Evolutionary conservation across 2,329 filamentous ascomycete genomes (phyloP).

Genomic region (Colletotrichum zoysiae): DNA sequence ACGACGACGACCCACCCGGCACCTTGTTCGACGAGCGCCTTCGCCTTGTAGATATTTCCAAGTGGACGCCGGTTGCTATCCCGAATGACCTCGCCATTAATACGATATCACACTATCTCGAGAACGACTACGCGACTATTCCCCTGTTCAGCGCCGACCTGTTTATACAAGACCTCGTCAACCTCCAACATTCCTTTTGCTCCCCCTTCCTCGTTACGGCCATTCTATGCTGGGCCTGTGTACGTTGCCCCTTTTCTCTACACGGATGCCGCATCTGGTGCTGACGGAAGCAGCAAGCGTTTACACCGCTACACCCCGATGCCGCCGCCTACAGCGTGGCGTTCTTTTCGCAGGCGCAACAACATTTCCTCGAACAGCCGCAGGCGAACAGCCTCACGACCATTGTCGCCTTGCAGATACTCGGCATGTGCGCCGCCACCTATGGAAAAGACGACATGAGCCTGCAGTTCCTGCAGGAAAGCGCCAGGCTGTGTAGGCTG

Average conservation of each 20-base stretch:
- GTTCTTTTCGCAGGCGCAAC: constrained; percentile 15
- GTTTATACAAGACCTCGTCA: constrained; percentile 13
- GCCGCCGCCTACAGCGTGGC: constrained; percentile 1
- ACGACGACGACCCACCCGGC: neutral
- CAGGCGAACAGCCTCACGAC: constrained; percentile 19
- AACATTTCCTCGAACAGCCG: constrained; percentile 5
- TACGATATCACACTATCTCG: constrained; percentile 24
- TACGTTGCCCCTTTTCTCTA: neutral
- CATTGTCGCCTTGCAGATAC: constrained; percentile 4
- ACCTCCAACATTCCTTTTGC: neutral
- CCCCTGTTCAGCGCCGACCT: constrained; percentile 29
- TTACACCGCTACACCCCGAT: constrained; percentile 10
- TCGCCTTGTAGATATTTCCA: neutral
- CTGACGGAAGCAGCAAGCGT: constrained; percentile 19
- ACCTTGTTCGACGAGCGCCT: constrained; percentile 25
- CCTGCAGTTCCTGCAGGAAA: neutral
- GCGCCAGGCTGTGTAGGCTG: neutral
- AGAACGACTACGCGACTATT: constrained; percentile 22
- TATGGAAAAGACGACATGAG: constrained; percentile 21
- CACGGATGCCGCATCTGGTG: fast-evolving
- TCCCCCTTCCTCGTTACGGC: constrained; percentile 24
- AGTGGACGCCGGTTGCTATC: constrained; percentile 27
- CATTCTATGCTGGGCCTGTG: constrained; percentile 21
- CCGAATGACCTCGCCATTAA: constrained; percentile 17
- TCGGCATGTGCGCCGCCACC: constrained; percentile 10